Evolutionary conservation across 2,329 filamentous ascomycete genomes (phyloP), one percentile per base, ranked within the genome.

Genomic region (Diaporthe sp.): DNA sequence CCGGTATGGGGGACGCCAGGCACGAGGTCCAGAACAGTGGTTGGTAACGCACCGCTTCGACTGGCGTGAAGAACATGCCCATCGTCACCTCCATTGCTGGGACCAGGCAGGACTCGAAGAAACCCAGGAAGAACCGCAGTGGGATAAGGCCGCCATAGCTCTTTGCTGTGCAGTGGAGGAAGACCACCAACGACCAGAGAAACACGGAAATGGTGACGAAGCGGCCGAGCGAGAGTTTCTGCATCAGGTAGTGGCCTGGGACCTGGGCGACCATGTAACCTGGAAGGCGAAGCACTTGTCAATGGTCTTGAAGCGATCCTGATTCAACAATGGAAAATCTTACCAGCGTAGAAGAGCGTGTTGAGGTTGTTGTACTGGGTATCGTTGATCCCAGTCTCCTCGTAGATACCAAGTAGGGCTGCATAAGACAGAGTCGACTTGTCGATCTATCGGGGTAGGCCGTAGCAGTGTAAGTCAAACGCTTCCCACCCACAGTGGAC

Each of bases 341-440:
- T 76, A 84, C 84, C 84, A 53, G 84, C 82, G 50, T 85, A 86
- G 74, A 85, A 85, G 39, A 86, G 80, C 3, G 83, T 85, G 74
- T 81, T 83, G 2, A 85, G 75, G 56, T 85, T 85, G 65, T 85
- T 85, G 70, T 84, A 85, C 69, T 85, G 76, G 0, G 80, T 78
- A 22, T 83, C 79, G 5, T 72, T 76, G 32, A 85, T 83, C 3
- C 81, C 80, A 0, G 83, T 85, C 63, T 85, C 84, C 47, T 85
- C 82, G 25, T 85, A 85, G 0, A 86, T 73, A 0, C 84, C 84
- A 7, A 86, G 78, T 30, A 86, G 82, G 0, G 84, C 81, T 8
- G 84, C 80, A 58, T 85, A 85, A 1, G 82, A 81, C 0, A 86
- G 76, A 0, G 84, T 85, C 0, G 83, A 81, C 77, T 85, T 85